These are phyloP conservation scores for Populus hybrid DNA, from an alignment of 441 rosid species.

Conservation along the genomic window DNA sequence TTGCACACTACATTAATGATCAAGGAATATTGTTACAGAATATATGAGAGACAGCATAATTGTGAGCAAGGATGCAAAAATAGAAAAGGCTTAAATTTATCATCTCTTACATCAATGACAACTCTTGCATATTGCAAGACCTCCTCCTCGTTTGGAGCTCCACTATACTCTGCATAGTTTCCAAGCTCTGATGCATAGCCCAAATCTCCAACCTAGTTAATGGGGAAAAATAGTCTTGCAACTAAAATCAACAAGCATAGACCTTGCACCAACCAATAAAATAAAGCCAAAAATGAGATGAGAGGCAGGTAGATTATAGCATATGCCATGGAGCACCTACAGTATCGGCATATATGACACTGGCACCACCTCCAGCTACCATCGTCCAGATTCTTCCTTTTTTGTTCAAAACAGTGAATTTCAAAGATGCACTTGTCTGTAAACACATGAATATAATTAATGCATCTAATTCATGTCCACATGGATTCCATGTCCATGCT, in stretches of 20 bases:
- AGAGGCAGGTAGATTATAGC: background rate
- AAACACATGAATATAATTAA: slow-evolving; percentile 21
- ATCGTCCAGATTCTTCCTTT: slow-evolving; percentile 96
- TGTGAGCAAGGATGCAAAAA: background rate
- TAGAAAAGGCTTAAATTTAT: background rate
- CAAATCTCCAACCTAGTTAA: slow-evolving; percentile 84
- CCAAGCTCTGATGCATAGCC: slow-evolving; percentile 95
- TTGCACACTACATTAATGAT: slow-evolving; percentile 58
- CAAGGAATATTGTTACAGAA: slow-evolving; percentile 9
- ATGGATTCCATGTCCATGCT: slow-evolving; percentile 5
- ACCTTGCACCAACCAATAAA: background rate
- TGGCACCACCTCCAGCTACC: slow-evolving; percentile 99
- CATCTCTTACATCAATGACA: slow-evolving; percentile 68
- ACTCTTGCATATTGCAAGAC: slow-evolving; percentile 95
- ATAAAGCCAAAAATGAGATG: slow-evolving; percentile 4
- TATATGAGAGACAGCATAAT: background rate
- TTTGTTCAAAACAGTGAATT: slow-evolving; percentile 85
- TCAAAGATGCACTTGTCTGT: slow-evolving; percentile 90
- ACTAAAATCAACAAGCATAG: slow-evolving; percentile 6
- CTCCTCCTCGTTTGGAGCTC: slow-evolving; percentile 96
- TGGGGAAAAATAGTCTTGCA: background rate
- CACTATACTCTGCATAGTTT: slow-evolving; percentile 93
- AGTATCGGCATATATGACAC: slow-evolving; percentile 92
- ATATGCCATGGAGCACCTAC: slow-evolving; percentile 34
- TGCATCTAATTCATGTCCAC: background rate